A percentile compares a stretch with the other conserved stretches of the same genome.
Conservation (phyloP, 2,329 filamentous ascomycete species). For the Stagonosporopsis tanaceti region DNA sequence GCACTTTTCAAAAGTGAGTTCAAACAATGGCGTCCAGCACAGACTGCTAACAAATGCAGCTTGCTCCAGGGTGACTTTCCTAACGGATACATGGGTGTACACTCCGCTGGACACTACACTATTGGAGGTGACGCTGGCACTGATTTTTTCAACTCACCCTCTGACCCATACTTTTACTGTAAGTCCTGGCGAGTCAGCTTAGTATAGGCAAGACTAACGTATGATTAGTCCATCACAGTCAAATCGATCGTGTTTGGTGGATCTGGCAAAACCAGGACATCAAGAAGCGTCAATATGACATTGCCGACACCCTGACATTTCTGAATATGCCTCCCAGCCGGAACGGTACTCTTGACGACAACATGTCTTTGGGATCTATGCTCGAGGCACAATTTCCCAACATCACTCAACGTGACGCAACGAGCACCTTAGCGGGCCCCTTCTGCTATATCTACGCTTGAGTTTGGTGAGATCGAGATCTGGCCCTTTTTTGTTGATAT, state of each 20-base stretch:
- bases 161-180: slow-evolving; percentile 56
- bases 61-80: slow-evolving; percentile 49
- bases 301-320: slow-evolving; percentile 57
- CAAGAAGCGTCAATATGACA: slow-evolving; percentile 47
- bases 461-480: not conserved
- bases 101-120: slow-evolving; percentile 57
- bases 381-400: slow-evolving; percentile 43
- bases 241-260: slow-evolving; percentile 60
- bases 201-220: not conserved
- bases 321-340: slow-evolving; percentile 54
- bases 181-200: not conserved
- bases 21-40: no score
- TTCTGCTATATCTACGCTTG: slow-evolving; percentile 57
- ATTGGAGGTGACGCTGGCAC: slow-evolving; percentile 56
- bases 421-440: slow-evolving; percentile 55
- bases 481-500: not conserved
- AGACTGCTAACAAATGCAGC: not conserved
- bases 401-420: slow-evolving; percentile 38
- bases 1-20: slow-evolving; percentile 44
- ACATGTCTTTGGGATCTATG: slow-evolving; percentile 49
- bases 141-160: slow-evolving; percentile 56
- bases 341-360: slow-evolving; percentile 56
- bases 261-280: slow-evolving; percentile 60
- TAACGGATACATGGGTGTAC: slow-evolving; percentile 50
- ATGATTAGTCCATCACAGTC: slow-evolving; percentile 53